Evolutionary conservation across 1,284 basidiomycete genomes (phyloP).

Genomic region (Melampsora americana): DNA sequence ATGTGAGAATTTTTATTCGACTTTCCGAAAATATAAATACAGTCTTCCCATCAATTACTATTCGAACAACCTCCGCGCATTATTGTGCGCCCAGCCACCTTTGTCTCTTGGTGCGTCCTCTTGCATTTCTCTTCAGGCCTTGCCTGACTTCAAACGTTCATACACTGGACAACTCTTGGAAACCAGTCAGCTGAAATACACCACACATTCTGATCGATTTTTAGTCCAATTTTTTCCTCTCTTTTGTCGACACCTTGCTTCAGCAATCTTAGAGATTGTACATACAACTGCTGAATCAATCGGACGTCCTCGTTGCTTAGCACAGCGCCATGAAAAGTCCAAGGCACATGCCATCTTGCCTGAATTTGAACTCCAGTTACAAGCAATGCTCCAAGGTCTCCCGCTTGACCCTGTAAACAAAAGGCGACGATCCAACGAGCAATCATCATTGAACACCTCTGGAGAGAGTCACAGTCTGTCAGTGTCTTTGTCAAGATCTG

Average conservation of each 20-base stretch:
- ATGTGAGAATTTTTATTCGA: slow-evolving; percentile 1
- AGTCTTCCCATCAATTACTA: not conserved
- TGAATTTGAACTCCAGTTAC: not conserved
- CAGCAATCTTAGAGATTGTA: not conserved
- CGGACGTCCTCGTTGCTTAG: not conserved
- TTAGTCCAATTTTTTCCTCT: not conserved
- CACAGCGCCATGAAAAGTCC: not conserved
- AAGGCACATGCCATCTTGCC: not conserved
- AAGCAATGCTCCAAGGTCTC: not conserved
- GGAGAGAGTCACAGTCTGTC: no score
- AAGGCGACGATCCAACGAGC: no score
- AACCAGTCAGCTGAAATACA: no score
- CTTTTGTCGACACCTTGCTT: not conserved
- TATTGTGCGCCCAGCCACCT: not conserved
- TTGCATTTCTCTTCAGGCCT: not conserved
- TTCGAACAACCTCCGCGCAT: not conserved
- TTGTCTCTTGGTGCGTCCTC: not conserved
- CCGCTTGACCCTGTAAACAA: not conserved
- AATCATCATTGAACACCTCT: no score
- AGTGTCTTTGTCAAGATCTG: no score
- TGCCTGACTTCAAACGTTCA: not conserved
- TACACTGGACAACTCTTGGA: no score
- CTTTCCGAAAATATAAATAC: not conserved
- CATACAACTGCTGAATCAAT: not conserved
- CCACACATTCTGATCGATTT: not conserved